Percentiles rank a stretch among this genome's conserved stretches.
phyloP scores from a whole-genome alignment of 140 eudicot genomes.

The Erigeron philadelphicus region DNA sequence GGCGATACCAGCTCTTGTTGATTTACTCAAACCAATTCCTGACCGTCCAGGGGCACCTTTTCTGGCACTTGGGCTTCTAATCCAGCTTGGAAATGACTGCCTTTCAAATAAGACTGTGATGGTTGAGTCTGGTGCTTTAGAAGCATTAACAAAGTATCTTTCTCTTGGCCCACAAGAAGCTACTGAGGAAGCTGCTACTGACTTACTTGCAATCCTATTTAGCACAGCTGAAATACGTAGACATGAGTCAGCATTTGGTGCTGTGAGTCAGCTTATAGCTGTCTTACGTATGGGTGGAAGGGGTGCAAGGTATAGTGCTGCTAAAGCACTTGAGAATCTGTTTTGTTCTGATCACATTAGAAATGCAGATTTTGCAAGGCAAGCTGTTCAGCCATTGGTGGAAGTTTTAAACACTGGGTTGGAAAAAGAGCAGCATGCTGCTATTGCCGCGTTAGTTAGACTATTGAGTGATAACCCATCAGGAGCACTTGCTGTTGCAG shows the following conservation, averaged over 20 bases:
- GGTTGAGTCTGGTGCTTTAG: constrained; percentile 94
- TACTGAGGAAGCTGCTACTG: constrained; percentile 98
- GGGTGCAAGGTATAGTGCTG: constrained; percentile 88
- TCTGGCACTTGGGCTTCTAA: constrained; percentile 73
- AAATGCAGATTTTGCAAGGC: constrained; percentile 84
- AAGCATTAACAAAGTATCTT: constrained; percentile 90
- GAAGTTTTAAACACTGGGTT: constrained; percentile 79
- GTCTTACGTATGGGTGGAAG: constrained; percentile 92
- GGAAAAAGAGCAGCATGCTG: constrained; percentile 97
- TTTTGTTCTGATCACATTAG: constrained; percentile 88
- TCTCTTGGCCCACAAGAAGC: constrained; percentile 89
- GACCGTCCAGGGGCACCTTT: constrained; percentile 98
- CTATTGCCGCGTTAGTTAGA: constrained; percentile 84
- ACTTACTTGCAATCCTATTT: constrained; percentile 69
- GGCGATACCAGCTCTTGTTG: constrained; percentile 91
- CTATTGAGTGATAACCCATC: constrained; percentile 83
- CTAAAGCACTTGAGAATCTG: constrained; percentile 84
- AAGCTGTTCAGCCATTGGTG: constrained; percentile 92
- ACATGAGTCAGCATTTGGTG: constrained; percentile 91
- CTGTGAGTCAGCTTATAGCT: constrained; percentile 90
- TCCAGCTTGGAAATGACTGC: constrained; percentile 75
- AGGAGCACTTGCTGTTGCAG: constrained; percentile 87
- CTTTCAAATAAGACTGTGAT: constrained; percentile 73
- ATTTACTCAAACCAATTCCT: constrained; percentile 83
- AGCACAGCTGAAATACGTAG: constrained; percentile 75